Conservation (phyloP, 2,329 filamentous ascomycete species). For the Diaporthe citriasiana region DNA sequence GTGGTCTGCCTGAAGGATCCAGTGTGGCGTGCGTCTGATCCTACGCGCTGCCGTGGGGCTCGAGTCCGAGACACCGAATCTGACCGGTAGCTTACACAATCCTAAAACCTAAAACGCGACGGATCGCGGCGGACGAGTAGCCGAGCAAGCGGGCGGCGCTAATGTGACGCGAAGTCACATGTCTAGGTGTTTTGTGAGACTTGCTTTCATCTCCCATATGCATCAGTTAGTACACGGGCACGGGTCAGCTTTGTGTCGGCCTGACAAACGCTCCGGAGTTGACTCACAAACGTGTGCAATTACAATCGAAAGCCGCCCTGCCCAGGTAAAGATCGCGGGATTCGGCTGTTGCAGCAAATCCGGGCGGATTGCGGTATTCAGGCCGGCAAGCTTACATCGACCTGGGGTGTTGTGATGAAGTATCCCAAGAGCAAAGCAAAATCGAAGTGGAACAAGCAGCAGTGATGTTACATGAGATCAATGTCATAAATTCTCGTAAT, state of each 20-base stretch:
- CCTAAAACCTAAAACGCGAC: constrained; percentile 2
- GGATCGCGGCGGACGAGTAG: background rate
- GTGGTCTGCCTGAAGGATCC: background rate
- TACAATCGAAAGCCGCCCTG: no score
- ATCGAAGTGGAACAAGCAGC: background rate
- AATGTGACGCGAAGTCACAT: constrained; percentile 11
- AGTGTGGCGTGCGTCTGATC: background rate
- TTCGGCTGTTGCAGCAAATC: background rate
- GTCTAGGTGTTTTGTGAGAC: background rate
- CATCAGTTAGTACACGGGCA: background rate
- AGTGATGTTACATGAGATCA: background rate
- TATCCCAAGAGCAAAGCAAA: background rate
- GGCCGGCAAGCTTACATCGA: background rate
- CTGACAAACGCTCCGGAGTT: background rate
- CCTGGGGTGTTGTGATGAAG: background rate
- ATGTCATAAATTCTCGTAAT: background rate
- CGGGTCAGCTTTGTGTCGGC: background rate
- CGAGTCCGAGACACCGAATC: constrained; percentile 33
- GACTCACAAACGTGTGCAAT: background rate
- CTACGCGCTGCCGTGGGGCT: background rate
- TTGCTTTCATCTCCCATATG: background rate
- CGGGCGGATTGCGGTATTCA: background rate
- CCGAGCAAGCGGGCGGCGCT: background rate
- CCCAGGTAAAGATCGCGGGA: background rate
- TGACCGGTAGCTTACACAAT: constrained; percentile 5